These are phyloP conservation scores for Podila minutissima DNA, from an alignment of 192 early-diverging fungal species.

Conservation along the genomic window DNA sequence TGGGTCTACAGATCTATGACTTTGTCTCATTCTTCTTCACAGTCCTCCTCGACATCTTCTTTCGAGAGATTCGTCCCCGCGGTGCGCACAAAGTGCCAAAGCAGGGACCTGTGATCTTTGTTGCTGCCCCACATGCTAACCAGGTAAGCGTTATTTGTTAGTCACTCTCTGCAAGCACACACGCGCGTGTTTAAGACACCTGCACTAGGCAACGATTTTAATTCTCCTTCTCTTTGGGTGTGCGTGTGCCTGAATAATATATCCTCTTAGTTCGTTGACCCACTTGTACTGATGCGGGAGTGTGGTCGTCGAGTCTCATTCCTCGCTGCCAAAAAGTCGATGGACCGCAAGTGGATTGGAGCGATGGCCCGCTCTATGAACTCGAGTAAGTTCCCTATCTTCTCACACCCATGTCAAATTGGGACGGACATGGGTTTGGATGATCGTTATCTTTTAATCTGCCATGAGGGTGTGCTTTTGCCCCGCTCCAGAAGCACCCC, in stretches of 20 bases:
- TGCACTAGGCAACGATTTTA: background rate
- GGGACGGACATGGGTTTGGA: background rate
- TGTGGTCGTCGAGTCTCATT: conserved; percentile 82
- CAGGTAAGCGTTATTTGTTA: conserved; percentile 59
- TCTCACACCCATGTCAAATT: conserved; percentile 59
- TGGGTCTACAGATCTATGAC: conserved; percentile 72
- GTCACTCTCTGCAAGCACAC: background rate
- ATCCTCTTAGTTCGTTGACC: conserved; percentile 88
- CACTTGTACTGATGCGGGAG: conserved; percentile 86
- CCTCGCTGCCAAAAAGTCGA: conserved; percentile 86
- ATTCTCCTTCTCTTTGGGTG: too few species aligned
- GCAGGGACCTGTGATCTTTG: conserved; percentile 94
- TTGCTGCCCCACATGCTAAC: conserved; percentile 83
- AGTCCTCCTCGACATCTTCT: conserved; percentile 79
- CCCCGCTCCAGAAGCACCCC: background rate
- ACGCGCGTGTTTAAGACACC: background rate
- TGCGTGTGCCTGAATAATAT: too few species aligned
- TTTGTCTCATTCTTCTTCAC: conserved; percentile 73
- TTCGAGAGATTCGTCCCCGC: conserved; percentile 88
- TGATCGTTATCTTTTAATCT: background rate
- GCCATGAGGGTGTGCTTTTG: background rate
- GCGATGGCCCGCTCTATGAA: conserved; percentile 78
- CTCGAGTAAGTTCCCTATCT: conserved; percentile 70
- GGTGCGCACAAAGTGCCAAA: conserved; percentile 85
- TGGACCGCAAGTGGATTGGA: conserved; percentile 88